phyloP scores from a whole-genome alignment of 345 rosid species.

The Linum usitatissimum region DNA sequence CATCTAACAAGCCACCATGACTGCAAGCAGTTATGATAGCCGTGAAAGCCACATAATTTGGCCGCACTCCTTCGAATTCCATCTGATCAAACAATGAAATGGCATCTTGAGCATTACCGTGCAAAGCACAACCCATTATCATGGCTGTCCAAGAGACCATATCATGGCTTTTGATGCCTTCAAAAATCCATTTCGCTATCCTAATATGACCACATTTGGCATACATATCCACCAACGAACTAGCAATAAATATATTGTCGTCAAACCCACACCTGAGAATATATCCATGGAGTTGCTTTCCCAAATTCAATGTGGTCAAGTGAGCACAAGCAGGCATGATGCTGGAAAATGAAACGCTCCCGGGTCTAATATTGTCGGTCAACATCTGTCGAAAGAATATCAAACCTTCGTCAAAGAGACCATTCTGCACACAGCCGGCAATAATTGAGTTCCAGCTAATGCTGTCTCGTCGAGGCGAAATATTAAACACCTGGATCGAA shows the following conservation, averaged over 20 bases:
- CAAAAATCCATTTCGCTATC: conserved; percentile 50
- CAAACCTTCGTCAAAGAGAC: conserved; percentile 51
- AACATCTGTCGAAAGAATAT: conserved; percentile 53
- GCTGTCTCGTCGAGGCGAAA: conserved; percentile 36
- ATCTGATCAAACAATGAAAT: conserved; percentile 58
- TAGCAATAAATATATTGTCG: conserved; percentile 48
- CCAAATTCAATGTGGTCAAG: conserved; percentile 49
- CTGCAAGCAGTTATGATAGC: conserved; percentile 86
- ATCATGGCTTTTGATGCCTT: conserved; percentile 49
- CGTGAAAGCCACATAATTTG: conserved; percentile 54
- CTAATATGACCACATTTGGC: conserved; percentile 75
- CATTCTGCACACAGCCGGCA: conserved; percentile 70
- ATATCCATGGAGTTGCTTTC: conserved; percentile 78
- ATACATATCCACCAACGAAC: conserved; percentile 87
- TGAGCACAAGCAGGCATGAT: conserved; percentile 84
- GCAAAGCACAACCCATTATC: conserved; percentile 73
- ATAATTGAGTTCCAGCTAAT: conserved; percentile 74
- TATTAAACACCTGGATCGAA: conserved; percentile 35
- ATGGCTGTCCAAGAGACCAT: conserved; percentile 87
- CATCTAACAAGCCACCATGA: conserved; percentile 61
- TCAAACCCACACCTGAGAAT: conserved; percentile 43
- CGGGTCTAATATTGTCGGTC: conserved; percentile 40
- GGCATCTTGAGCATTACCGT: conserved; percentile 62
- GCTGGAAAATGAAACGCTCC: conserved; percentile 55
- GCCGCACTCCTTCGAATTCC: conserved; percentile 55